These are phyloP conservation scores for Xylaria scruposa DNA, from an alignment of 495 filamentous ascomycete species.

Conservation along the genomic window DNA sequence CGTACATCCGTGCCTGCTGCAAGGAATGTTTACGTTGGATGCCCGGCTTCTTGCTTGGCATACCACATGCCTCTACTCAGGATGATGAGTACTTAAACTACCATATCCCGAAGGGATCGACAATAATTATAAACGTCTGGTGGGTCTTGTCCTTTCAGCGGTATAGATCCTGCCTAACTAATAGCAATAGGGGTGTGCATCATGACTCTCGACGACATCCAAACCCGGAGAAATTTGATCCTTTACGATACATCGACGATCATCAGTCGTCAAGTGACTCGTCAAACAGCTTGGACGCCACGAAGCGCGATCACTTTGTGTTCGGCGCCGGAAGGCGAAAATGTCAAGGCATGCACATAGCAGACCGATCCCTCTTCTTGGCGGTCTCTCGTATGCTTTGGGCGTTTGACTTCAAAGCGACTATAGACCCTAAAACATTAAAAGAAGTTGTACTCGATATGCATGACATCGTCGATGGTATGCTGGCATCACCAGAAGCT, in stretches of 20 bases:
- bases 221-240: no score
- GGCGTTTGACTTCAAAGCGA: constrained; percentile 50
- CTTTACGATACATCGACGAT: neutral
- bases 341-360: constrained; percentile 47
- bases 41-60: no score
- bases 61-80: no score
- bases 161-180: no score
- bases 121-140: no score
- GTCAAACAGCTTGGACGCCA: constrained; percentile 42
- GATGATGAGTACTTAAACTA: no score
- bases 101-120: no score
- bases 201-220: no score
- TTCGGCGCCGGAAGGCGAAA: constrained; percentile 67
- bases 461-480: constrained; percentile 41
- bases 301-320: constrained; percentile 53
- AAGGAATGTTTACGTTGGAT: no score
- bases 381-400: constrained; percentile 55
- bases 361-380: constrained; percentile 55
- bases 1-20: no score
- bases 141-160: no score
- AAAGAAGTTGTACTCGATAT: constrained; percentile 38
- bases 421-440: constrained; percentile 31
- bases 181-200: no score
- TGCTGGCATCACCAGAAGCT: constrained; percentile 28
- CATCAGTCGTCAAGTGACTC: constrained; percentile 28